These are phyloP conservation scores for Fusarium agapanthi DNA, from an alignment of 2,329 filamentous ascomycete genomes.

Conservation along the genomic window DNA sequence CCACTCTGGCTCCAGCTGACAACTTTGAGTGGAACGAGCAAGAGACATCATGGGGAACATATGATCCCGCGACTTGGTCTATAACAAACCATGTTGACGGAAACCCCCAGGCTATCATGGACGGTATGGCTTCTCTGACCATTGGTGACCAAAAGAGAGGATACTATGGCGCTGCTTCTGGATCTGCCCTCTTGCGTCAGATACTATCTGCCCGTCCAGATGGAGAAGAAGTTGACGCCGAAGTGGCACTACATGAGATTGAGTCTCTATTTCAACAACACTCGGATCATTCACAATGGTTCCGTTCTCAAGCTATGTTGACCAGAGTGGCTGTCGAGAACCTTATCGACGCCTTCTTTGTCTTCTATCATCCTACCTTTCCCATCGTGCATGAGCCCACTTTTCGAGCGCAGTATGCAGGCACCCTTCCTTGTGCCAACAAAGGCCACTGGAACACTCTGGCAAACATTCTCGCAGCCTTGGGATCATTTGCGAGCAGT, in stretches of 20 bases:
- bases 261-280: conserved; percentile 26
- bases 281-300: conserved; percentile 25
- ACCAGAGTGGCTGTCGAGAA: conserved; percentile 23
- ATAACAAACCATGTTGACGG: conserved; percentile 19
- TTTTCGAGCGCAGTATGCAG: conserved; percentile 20
- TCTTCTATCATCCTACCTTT: conserved; percentile 17
- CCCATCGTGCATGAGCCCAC: conserved; percentile 30
- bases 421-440: conserved; percentile 13
- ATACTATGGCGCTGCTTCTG: conserved; percentile 24
- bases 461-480: conserved; percentile 6
- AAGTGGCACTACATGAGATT: conserved; percentile 20
- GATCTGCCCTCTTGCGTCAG: conserved; percentile 22
- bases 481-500: conserved; percentile 19
- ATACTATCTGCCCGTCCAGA: conserved; percentile 25
- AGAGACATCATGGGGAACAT: conserved; percentile 21
- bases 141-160: conserved; percentile 27
- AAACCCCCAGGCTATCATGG: conserved; percentile 25
- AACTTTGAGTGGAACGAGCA: conserved; percentile 30
- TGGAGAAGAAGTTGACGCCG: conserved; percentile 19
- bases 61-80: conserved; percentile 15
- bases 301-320: conserved; percentile 26
- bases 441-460: conserved; percentile 19
- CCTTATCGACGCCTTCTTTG: conserved; percentile 21
- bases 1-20: conserved; percentile 1
- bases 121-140: conserved; percentile 25